These are phyloP conservation scores for Arabis alpina DNA, from an alignment of 345 rosid genomes.

Conservation along the genomic window DNA sequence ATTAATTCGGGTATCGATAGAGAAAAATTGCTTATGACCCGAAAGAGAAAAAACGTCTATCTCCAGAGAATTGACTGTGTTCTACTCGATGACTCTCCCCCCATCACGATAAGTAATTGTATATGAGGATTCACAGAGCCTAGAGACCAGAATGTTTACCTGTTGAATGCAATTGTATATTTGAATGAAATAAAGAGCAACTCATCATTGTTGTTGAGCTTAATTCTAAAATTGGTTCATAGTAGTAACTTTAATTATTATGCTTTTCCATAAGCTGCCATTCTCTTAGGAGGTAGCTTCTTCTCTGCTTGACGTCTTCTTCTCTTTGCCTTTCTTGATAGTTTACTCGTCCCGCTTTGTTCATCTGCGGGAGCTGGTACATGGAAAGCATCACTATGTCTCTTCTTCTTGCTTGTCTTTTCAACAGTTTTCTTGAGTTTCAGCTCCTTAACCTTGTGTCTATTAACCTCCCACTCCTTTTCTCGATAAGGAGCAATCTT, in stretches of 20 bases:
- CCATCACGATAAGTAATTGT: conserved; percentile 17
- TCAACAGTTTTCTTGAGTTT: conserved; percentile 51
- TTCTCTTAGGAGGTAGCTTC: conserved; percentile 62
- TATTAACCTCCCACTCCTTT: too few species aligned
- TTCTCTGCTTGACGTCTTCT: too few species aligned
- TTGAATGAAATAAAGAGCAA: too few species aligned
- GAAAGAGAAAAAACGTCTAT: conserved; percentile 20
- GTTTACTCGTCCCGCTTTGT: conserved; percentile 47
- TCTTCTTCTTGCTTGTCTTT: conserved; percentile 56
- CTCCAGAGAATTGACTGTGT: conserved; percentile 43
- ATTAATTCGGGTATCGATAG: too few species aligned
- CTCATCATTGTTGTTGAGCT: too few species aligned
- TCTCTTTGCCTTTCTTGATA: conserved; percentile 62
- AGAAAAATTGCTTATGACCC: conserved; percentile 41
- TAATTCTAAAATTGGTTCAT: too few species aligned
- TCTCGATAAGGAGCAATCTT: too few species aligned
- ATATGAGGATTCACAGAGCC: too few species aligned
- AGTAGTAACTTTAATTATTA: too few species aligned
- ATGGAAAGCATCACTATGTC: neutral
- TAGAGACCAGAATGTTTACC: too few species aligned
- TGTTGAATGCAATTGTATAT: too few species aligned
- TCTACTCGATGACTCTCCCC: conserved; percentile 40
- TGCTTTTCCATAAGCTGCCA: conserved; percentile 65
- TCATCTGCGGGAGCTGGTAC: conserved; percentile 37
- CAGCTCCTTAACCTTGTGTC: conserved; percentile 53